Evolutionary conservation across 2,329 filamentous ascomycete genomes (phyloP), one percentile per base, ranked within the genome.

Genomic region (Paramyrothecium roridum): DNA sequence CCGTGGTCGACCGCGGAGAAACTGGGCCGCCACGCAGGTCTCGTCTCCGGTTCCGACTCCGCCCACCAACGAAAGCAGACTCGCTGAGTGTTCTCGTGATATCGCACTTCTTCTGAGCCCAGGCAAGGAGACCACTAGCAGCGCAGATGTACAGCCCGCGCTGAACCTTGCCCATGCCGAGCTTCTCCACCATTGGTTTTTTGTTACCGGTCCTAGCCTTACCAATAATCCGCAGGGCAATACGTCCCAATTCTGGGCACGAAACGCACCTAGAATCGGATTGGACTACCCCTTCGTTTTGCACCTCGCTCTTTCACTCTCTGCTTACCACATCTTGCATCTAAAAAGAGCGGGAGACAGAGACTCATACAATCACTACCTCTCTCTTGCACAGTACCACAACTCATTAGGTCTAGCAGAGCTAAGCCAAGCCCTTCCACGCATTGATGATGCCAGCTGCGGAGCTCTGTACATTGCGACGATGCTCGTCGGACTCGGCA

Each of bases 401-500:
- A 57, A 62, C 3, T 59, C 64, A 20, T 50, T 57, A 3, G 67
- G 67, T n/a, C 52, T 69, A 2, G 51, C 56, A 22, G 66, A 67
- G 52, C 55, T 69, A 48, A 64, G 62, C 30, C 61, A 59, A 23
- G 60, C 58, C 3, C 52, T 69, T 17, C 46, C 63, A 11, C 58
- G 50, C n/a, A 50, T 68, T 2, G 61, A 65, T 50, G 57, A 62
- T 21, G 55, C 56, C 47, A 69, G 67, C 50, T 70, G 67, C 43
- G 65, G 65, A n/a, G 62, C 67, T 8, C 54, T 68, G 16, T 69
- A 70, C 50, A 56, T 68, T 8, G 61, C 65, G 2, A 61, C 66
- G 8, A 53, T 63, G 20, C 59, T 70, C 6, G 60, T 68, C 8
- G 69, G 67, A 50, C 67, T 67, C 46, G 67, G 64, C 46, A 63